phyloP scores from a whole-genome alignment of 2,329 filamentous ascomycete species.

The Aureobasidium zeae region DNA sequence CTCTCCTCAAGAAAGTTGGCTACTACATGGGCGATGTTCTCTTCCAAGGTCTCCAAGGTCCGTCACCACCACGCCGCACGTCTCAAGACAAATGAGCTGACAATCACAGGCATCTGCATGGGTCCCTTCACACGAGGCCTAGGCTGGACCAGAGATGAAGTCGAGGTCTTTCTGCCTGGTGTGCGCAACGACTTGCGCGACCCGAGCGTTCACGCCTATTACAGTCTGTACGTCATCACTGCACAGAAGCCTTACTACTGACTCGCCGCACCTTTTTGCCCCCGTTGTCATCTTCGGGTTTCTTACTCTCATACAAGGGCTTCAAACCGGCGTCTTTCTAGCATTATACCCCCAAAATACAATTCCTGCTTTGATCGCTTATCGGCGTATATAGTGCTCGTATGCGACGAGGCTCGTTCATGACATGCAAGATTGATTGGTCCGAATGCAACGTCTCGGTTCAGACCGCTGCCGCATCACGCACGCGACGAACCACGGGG shows the following conservation, averaged over 20 bases:
- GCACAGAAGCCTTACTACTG: conserved; percentile 12
- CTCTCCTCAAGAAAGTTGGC: conserved; percentile 11
- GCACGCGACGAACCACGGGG: conserved; percentile 5
- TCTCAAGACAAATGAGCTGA: not conserved
- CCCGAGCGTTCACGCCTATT: conserved; percentile 30
- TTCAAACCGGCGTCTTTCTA: too few relatives aligned
- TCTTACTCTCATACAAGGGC: too few relatives aligned
- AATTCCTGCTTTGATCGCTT: conserved; percentile 6
- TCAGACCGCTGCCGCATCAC: conserved; percentile 9
- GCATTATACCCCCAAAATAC: conserved; percentile 11
- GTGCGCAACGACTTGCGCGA: conserved; percentile 28
- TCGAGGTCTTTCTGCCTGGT: conserved; percentile 34
- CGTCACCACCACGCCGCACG: too few relatives aligned
- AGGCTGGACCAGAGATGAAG: conserved; percentile 36
- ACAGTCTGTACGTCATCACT: conserved; percentile 17
- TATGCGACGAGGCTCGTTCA: conserved; percentile 1
- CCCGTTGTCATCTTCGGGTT: too few relatives aligned
- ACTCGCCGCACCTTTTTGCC: too few relatives aligned
- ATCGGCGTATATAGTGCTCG: too few relatives aligned
- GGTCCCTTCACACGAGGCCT: conserved; percentile 30
- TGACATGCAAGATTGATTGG: conserved; percentile 1
- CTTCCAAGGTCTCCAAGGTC: conserved; percentile 14
- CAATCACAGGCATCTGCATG: conserved; percentile 10
- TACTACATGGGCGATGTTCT: conserved; percentile 14
- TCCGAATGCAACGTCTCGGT: not conserved